Base-by-base conservation (phyloP, 441 rosid species). In the Melastoma candidum region DNA sequence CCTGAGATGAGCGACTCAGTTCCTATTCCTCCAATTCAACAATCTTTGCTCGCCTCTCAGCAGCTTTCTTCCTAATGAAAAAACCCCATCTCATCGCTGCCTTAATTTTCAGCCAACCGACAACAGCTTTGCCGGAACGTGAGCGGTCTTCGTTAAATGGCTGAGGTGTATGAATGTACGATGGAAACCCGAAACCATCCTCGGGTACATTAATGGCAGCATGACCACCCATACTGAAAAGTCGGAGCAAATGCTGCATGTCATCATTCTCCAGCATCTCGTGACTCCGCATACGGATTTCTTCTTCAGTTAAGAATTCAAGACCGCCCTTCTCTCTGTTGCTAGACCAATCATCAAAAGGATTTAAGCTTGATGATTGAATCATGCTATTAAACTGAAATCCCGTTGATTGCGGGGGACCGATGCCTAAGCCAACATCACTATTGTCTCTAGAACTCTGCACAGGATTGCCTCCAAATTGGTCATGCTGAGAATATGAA, bases 11-110 rank as follows among this genome's bases (percentile, higher is more conserved):
- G 36, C 5, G 36, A 29, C 36, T 1, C 36, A 7, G 36, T 29
- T 29, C 36, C 36, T 57, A 27, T 11, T 59, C 78, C 36, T 81
- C 85, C 3, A 82, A 76, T 83, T 87, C 93, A 63, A 79, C 90
- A 56, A 85, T 76, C 63, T 77, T 88, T 72, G 93, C 90, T 71
- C 83, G 83, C 65, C 84, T 83, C 70, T 83, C 81, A 48, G 93
- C 96, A 65, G 95, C 95, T 75, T 58, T 81, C 76, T 85, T 90
- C 78, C 95, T 83, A 52, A 83, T 60, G 53, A 90, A 90, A 51
- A 87, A 85, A n/a, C 98, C 95, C 96, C 98, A 90, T 47, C 95
- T 72, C 69, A 90, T 56, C 9, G 95, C 98, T 24, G 95, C 98
- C 73, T 85, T 87, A 7, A 87, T 82, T 74, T 90, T 87, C 46